Evolutionary conservation across 2,329 filamentous ascomycete genomes (phyloP), one percentile per base, ranked within the genome.

Genomic region (Aspergillus niger): DNA sequence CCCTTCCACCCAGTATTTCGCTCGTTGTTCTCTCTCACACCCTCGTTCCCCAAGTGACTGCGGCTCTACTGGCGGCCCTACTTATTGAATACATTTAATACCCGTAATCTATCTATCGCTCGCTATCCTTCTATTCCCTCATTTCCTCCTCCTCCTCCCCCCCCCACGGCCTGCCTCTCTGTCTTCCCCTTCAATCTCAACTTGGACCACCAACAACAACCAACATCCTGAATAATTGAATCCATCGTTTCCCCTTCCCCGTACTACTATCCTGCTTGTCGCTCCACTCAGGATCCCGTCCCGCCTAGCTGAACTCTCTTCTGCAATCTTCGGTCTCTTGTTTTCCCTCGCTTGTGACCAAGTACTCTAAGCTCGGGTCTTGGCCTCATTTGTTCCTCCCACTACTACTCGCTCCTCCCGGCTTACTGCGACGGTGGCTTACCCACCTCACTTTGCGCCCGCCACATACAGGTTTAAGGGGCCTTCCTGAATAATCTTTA

Each of bases 31-130:
- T 28, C 13, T 38, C 59, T 28, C 20, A 24, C 41, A 59, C 43
- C 22, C 54, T 59, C 56, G 38, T 26, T 24, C 43, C 54, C 43
- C 54, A 55, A 54, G 20, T 55, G 15, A 30, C 28, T 43, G 30
- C 41, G 44, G 47, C 24, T 22, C 17, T 22, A 41, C 39, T n/a
- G 36, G 30, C 41, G 44, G 47, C 24, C 13, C 17, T 22, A 44
- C 41, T 44, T 11, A 11, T 22, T 20, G 22, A 43, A 43, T 36
- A 36, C 11, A 36, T 36, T 36, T 36, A 36, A 36, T 36, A 36
- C 32, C 32, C 32, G 32, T 36, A 36, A 36, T 36, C 32, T 36
- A 36, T 36, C 32, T 36, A 13, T 11, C 5, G 11, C 32, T 36
- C 32, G 11, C 32, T 36, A 36, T 36, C 32, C 32, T 15, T 36